These are phyloP conservation scores for Fusarium nygamai DNA, from an alignment of 2,329 filamentous ascomycete genomes.

Conservation along the genomic window DNA sequence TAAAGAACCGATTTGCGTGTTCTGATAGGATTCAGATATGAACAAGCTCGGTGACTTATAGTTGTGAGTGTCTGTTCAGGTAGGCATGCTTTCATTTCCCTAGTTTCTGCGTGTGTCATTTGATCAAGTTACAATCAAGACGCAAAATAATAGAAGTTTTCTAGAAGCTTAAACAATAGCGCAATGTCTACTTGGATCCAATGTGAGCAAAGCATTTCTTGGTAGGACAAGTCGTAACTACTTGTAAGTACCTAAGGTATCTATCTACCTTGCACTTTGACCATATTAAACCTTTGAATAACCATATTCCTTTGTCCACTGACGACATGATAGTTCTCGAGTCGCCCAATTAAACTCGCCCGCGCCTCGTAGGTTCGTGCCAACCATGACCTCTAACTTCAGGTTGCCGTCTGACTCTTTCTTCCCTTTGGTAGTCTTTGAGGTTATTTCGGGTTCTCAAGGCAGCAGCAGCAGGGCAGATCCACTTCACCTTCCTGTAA, in stretches of 20 bases:
- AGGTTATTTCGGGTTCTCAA: constrained; percentile 16
- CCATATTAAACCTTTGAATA: not conserved
- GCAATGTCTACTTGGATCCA: not conserved
- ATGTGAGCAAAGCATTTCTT: not conserved
- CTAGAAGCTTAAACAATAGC: not conserved
- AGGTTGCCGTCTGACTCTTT: constrained; percentile 20
- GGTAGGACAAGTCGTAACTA: not conserved
- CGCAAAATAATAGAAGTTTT: not conserved
- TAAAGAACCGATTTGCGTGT: not conserved
- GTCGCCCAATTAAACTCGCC: not conserved
- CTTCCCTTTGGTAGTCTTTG: not conserved
- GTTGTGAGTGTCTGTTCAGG: not conserved
- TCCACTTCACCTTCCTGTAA: constrained; percentile 16
- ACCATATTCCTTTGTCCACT: not conserved
- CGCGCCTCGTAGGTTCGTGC: not conserved
- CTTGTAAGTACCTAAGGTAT: too few species aligned
- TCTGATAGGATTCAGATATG: not conserved
- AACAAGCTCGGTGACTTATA: not conserved
- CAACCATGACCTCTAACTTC: not conserved
- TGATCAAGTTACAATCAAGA: not conserved
- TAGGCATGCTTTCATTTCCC: not conserved
- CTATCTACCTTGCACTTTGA: not conserved
- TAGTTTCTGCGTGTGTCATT: not conserved
- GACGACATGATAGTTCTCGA: not conserved
- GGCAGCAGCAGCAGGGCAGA: constrained; percentile 31